Evolutionary conservation across 2,329 filamentous ascomycete species (phyloP).

Genomic region (Metarhizium sp.): DNA sequence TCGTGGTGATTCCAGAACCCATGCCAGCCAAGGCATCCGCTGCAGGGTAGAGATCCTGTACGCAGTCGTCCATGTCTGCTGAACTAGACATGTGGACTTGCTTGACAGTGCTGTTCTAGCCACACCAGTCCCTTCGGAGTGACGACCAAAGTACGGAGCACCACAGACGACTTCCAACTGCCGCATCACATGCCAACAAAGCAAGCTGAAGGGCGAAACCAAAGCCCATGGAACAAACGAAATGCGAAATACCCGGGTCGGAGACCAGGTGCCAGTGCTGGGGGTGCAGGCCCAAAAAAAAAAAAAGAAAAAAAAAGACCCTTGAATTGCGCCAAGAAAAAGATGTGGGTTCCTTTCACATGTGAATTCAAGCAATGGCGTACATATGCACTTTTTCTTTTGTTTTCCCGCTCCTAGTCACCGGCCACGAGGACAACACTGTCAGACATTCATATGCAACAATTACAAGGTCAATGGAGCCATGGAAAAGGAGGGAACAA

Average conservation of each 20-base stretch:
- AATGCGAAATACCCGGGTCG: background rate
- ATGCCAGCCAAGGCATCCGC: no score
- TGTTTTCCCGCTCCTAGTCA: background rate
- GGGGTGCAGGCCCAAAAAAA: background rate
- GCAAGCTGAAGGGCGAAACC: background rate
- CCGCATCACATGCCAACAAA: background rate
- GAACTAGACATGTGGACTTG: no score
- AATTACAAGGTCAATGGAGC: background rate
- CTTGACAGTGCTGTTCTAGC: no score
- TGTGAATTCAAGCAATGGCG: background rate
- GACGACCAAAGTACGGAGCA: background rate
- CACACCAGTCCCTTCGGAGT: no score
- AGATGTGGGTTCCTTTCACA: background rate
- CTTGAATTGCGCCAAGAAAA: background rate
- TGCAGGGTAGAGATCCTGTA: no score
- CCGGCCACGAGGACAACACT: background rate
- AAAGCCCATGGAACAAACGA: no score
- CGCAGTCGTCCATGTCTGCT: no score
- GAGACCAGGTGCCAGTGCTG: background rate
- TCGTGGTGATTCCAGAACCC: no score
- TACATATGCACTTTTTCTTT: background rate
- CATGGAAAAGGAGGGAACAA: background rate
- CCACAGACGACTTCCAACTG: background rate
- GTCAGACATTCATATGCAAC: background rate
- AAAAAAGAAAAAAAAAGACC: background rate